phyloP scores from a whole-genome alignment of 768 basidiomycete genomes.

The Leucosporidium creatinivorum region DNA sequence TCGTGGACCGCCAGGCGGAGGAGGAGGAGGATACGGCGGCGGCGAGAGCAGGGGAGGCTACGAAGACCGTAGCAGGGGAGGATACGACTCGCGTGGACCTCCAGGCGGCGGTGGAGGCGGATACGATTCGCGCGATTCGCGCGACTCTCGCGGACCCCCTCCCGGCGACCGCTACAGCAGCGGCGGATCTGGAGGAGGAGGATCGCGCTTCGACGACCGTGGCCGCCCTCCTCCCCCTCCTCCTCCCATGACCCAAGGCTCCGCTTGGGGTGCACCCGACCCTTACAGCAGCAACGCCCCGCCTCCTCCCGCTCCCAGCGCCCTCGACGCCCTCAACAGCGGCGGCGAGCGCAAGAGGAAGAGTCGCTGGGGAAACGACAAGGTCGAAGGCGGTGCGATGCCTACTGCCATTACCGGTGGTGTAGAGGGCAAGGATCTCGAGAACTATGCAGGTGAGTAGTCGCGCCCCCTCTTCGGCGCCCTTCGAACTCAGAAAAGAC shows the following conservation, averaged over 20 bases:
- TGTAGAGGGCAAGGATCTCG: conserved; percentile 89
- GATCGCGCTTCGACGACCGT: conserved; percentile 17
- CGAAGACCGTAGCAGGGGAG: conserved; percentile 1
- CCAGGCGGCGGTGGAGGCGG: conserved; percentile 8
- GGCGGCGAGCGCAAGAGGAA: conserved; percentile 72
- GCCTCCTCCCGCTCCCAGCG: conserved; percentile 14
- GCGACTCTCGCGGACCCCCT: conserved; percentile 5
- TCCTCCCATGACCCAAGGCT: neutral
- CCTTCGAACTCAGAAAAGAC: no score
- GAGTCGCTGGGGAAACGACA: conserved; percentile 95
- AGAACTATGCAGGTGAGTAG: conserved; percentile 72
- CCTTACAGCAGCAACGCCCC: conserved; percentile 15
- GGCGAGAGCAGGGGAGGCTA: neutral
- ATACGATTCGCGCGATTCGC: neutral
- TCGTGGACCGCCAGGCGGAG: neutral
- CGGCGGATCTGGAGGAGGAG: conserved; percentile 7
- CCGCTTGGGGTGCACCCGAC: conserved; percentile 6
- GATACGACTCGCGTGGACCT: conserved; percentile 5
- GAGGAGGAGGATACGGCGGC: conserved; percentile 1
- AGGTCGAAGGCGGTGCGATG: conserved; percentile 71
- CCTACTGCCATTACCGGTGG: conserved; percentile 87
- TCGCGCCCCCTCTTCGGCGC: neutral
- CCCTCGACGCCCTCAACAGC: neutral
- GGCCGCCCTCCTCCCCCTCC: conserved; percentile 13
- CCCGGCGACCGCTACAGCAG: conserved; percentile 7